A percentile compares a stretch with the other conserved stretches of the same genome.
These are phyloP conservation scores for Trichoderma sp. DNA, from an alignment of 2,329 filamentous ascomycete genomes.

Conservation along the genomic window DNA sequence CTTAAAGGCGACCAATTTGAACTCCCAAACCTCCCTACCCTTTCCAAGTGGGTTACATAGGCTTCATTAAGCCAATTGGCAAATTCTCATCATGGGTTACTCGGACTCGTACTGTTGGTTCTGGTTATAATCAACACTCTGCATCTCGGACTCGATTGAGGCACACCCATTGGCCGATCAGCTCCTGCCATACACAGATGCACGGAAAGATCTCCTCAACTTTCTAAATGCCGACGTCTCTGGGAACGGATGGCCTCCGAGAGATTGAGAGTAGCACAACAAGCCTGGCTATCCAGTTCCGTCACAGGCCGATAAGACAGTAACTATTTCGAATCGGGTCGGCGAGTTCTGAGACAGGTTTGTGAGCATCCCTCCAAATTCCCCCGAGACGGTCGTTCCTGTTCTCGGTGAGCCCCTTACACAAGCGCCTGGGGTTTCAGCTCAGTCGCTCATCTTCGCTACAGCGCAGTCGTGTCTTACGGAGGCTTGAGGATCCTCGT, in stretches of 20 bases:
- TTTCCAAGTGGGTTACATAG: no score
- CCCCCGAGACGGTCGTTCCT: constrained; percentile 7
- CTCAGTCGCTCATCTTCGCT: background rate
- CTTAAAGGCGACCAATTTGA: no score
- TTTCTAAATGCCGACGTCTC: background rate
- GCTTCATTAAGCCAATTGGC: background rate
- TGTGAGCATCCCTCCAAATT: constrained; percentile 5
- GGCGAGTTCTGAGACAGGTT: background rate
- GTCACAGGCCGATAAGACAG: background rate
- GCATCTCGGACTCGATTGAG: background rate
- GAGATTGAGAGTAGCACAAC: constrained; percentile 17
- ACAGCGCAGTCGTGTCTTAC: constrained; percentile 1
- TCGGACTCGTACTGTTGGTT: constrained; percentile 21
- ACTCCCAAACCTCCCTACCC: no score
- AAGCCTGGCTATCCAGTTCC: constrained; percentile 3
- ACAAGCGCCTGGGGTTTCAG: background rate
- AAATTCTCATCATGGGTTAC: constrained; percentile 1
- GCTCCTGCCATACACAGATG: constrained; percentile 14
- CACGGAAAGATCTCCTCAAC: background rate
- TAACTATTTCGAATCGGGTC: constrained; percentile 12
- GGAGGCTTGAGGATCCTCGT: background rate
- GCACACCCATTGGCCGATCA: background rate
- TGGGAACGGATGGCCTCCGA: background rate
- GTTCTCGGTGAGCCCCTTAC: background rate
- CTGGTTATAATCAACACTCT: constrained; percentile 5